Base-by-base conservation (phyloP, 768 basidiomycete species). In the Russula olivacea region DNA sequence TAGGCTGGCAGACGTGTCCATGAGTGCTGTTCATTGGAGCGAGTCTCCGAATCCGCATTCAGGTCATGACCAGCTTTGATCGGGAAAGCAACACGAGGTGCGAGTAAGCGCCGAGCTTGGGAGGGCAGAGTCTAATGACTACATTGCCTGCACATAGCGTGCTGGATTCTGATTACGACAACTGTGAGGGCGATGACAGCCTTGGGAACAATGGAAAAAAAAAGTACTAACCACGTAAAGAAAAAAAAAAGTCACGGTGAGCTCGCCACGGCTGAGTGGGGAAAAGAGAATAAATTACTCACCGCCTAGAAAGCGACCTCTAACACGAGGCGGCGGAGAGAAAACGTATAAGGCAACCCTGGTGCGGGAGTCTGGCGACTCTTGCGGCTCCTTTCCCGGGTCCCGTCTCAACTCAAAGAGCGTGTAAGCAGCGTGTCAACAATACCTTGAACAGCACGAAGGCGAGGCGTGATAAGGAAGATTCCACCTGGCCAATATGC, bases 1-100 rank as follows among this genome's bases (percentile, higher is more conserved):
- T 79, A 82, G 79, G 78, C 75, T 80, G 80, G 80, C 79, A 80
- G 78, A 78, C 78, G 75, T 74, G 72, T 73, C 71, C 77, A 75
- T 77, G 77, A 78, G 78, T 73, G 75, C 81, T 83, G 82, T 80
- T 76, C 76, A 79, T 86, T 89, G 86, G 87, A 87, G 85, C 79
- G 80, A 79, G 75, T 74, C 75, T 79, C 84, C 83, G 83, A 81
- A 72, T 70, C 79, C 78, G 76, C 76, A 76, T 72, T 74, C 73
- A 78, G 78, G 77, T 77, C 77, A 77, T 78, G 80, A 78, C 78
- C 78, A 78, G 58, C 73, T 72, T 36, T 81, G 86, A 88, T 89
- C 86, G 83, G 81, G 81, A 77, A 75, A 74, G 77, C 78, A 76
- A 80, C 86, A 87, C 81, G 84, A 81, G 85, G 80, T 74, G 67